Base-by-base conservation (phyloP, 2,329 filamentous ascomycete species). In the Cordyceps javanica region DNA sequence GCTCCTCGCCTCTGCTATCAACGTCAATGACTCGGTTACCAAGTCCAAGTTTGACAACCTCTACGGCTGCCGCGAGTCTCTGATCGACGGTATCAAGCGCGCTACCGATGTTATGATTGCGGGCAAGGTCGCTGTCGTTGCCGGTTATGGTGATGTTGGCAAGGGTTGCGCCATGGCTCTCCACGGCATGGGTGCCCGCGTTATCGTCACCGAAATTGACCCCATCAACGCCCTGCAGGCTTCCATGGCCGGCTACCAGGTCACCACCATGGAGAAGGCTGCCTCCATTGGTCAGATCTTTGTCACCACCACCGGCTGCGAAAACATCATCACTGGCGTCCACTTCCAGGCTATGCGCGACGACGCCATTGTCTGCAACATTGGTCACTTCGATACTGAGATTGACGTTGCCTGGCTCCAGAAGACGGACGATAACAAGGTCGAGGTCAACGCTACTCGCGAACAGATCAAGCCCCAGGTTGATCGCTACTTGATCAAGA, bases 31-130 rank as follows among this genome's bases (percentile, higher is more conserved):
- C 87, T 92, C 89, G 60, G 93, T 99, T 74, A 99, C 94, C 78
- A 99, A 97, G 88, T 96, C 91, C 80, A 99, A 99, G 86, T 99
- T 99, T 76, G 94, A 97, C 86, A 99, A 99, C 88, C 82, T 97
- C 66, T 99, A 97, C 86, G 93, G 94, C 73, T 97, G 94, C 91
- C 88, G 91, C 75, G 94, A 97, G 83, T 97, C 93, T 64, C 89
- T 99, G 69, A 87, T 99, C 71, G 94, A 99, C 77, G 94, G 94
- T 76, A 97, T 99, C 87, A 99, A 97, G 90, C 93, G 93, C 82
- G 93, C 94, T 69, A 99, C 94, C 77, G 93, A 99, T 82, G 94
- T 97, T 78, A 99, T 99, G 94, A 93, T 97, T 83, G 94, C 94
- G 72, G 94, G 94, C 77, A 97, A 99, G 89, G 86, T 97, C 70